A percentile compares a stretch with the other conserved stretches of the same genome.
These are phyloP conservation scores for Panicum virgatum DNA, from an alignment of 202 grass and related monocot genomes.

Conservation along the genomic window DNA sequence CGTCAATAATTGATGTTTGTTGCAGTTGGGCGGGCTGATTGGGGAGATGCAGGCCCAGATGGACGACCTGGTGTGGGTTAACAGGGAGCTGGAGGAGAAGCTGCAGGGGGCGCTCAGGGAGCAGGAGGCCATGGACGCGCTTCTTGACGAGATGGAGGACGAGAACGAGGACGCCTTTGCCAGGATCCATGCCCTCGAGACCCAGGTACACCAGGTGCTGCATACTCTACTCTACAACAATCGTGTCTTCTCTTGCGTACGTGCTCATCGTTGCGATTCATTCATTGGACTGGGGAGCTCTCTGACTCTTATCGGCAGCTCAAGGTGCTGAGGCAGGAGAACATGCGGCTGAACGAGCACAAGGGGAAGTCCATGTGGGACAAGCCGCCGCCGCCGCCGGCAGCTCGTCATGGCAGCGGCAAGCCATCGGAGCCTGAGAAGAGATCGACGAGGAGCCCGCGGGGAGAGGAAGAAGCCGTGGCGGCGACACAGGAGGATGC, in stretches of 20 bases:
- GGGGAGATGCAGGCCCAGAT: slow-evolving; percentile 74
- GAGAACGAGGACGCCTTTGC: slow-evolving; percentile 58
- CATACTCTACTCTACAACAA: no score
- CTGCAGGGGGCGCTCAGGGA: slow-evolving; percentile 51
- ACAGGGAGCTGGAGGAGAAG: slow-evolving; percentile 51
- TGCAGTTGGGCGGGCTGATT: slow-evolving; percentile 58
- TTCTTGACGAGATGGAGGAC: slow-evolving; percentile 78
- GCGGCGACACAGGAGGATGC: neutral
- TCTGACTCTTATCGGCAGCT: slow-evolving; percentile 37
- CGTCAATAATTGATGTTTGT: neutral
- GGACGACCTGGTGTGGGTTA: slow-evolving; percentile 61
- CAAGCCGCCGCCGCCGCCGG: neutral
- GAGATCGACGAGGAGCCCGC: neutral
- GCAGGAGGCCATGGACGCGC: slow-evolving; percentile 27
- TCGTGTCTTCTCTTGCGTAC: no score
- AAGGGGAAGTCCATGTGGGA: slow-evolving; percentile 45
- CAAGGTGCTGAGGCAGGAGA: slow-evolving; percentile 65
- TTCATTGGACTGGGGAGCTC: no score
- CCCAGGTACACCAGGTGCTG: slow-evolving; percentile 37
- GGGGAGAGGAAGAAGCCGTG: no score
- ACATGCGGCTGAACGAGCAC: slow-evolving; percentile 56
- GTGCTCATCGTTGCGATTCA: no score
- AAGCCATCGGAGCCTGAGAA: accelerated
- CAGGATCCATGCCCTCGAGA: slow-evolving; percentile 55
- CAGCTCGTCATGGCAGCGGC: no score